A percentile compares a stretch with the other conserved stretches of the same genome.
Evolutionary conservation across 495 filamentous ascomycete species (phyloP).

Genomic region (Choiromyces venosus): DNA sequence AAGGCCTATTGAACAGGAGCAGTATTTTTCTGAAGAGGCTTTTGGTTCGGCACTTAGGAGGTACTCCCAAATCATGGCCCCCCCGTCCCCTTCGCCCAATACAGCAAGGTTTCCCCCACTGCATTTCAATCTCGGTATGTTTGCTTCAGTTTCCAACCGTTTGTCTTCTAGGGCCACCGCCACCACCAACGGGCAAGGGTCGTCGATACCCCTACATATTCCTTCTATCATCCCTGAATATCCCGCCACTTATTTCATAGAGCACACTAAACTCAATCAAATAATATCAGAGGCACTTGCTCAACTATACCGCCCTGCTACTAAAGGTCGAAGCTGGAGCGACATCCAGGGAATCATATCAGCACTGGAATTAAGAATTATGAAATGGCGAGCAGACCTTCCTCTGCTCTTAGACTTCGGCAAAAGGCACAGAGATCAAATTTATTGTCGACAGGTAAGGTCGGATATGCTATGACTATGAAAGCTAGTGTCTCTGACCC

Average conservation of each 20-base stretch:
- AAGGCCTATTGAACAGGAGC: conserved; percentile 53
- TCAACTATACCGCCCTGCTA: conserved; percentile 56
- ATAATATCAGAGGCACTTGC: conserved; percentile 55
- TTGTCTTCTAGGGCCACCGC: conserved; percentile 24
- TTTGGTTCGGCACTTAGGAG: conserved; percentile 31
- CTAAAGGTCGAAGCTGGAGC: conserved; percentile 53
- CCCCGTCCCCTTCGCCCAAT: conserved; percentile 7
- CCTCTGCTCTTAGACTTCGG: conserved; percentile 52
- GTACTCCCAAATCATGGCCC: conserved; percentile 22
- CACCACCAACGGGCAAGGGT: conserved; percentile 6
- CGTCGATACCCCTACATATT: conserved; percentile 11
- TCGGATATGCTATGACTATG: background rate
- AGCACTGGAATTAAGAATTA: conserved; percentile 50
- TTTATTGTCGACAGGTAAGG: conserved; percentile 38
- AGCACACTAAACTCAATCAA: conserved; percentile 38
- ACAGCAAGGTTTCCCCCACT: conserved; percentile 7
- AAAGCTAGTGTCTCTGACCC: conserved; percentile 11
- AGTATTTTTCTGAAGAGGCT: conserved; percentile 28
- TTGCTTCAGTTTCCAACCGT: conserved; percentile 13
- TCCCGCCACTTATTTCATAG: conserved; percentile 38
- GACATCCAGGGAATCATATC: conserved; percentile 57
- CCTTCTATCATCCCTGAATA: conserved; percentile 21
- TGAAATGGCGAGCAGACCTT: conserved; percentile 53
- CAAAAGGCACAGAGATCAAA: conserved; percentile 26
- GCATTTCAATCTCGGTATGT: background rate